A percentile compares a stretch with the other conserved stretches of the same genome.
Conservation (phyloP, 2,329 filamentous ascomycete species). For the Curvularia spicifera region DNA sequence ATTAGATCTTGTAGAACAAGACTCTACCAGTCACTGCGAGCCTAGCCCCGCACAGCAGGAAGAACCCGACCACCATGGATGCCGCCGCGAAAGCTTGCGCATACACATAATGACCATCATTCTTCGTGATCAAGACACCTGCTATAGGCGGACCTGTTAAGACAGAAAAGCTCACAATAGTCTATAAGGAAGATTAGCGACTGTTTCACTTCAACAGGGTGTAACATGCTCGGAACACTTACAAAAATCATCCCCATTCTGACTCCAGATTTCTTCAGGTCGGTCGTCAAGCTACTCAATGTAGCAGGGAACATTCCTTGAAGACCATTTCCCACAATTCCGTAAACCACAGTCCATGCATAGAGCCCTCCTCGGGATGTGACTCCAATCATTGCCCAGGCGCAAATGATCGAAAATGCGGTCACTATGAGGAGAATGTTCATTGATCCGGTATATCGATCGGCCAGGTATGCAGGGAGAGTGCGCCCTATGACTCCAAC, state of each 20-base stretch:
- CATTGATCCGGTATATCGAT: slow-evolving; percentile 50
- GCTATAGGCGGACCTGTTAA: slow-evolving; percentile 40
- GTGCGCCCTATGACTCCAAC: slow-evolving; percentile 59
- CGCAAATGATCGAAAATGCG: slow-evolving; percentile 53
- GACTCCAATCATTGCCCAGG: slow-evolving; percentile 52
- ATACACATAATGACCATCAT: slow-evolving; percentile 49
- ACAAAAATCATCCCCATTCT: slow-evolving; percentile 54
- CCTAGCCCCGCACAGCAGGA: not conserved
- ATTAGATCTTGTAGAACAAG: not conserved
- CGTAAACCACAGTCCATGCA: slow-evolving; percentile 55
- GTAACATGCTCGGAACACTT: not conserved
- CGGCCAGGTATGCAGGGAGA: slow-evolving; percentile 55
- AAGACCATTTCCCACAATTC: slow-evolving; percentile 56
- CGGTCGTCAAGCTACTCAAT: slow-evolving; percentile 52
- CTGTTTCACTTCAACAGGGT: not conserved
- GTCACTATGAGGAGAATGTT: slow-evolving; percentile 48
- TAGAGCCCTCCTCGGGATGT: slow-evolving; percentile 46
- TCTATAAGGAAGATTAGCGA: not conserved
- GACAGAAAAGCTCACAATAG: slow-evolving; percentile 33
- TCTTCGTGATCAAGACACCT: slow-evolving; percentile 44
- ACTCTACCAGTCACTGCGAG: not conserved
- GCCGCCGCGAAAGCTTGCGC: slow-evolving; percentile 51
- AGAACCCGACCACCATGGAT: not conserved
- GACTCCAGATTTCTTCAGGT: slow-evolving; percentile 52
- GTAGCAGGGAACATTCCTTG: slow-evolving; percentile 55